Conservation (phyloP, 306 rosid species). For the Cicer yamashitae region DNA sequence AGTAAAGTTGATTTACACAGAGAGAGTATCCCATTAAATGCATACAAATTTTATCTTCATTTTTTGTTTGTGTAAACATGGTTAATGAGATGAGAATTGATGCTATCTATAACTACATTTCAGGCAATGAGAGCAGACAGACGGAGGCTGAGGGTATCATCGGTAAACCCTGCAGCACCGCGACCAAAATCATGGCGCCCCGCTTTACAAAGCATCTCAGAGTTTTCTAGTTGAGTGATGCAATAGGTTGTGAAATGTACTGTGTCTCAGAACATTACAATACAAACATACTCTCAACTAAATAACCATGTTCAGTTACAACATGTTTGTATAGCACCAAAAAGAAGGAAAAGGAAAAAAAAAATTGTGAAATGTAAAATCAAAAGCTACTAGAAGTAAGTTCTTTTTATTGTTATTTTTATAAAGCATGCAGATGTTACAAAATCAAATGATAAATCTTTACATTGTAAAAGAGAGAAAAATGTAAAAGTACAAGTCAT, state of each 20-base stretch:
- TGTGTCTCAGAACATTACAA: conserved; percentile 41
- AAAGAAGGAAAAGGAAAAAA: conserved; percentile 2
- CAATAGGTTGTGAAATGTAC: conserved; percentile 31
- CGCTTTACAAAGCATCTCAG: conserved; percentile 87
- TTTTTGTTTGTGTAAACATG: conserved; percentile 8
- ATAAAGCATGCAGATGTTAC: conserved; percentile 25
- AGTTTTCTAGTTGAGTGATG: conserved; percentile 57
- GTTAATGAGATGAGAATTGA: conserved; percentile 39
- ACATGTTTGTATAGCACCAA: conserved; percentile 59
- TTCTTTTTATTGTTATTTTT: conserved; percentile 32
- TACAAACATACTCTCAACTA: conserved; percentile 45
- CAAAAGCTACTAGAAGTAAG: conserved; percentile 42
- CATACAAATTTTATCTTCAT: not conserved
- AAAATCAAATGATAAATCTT: conserved; percentile 40
- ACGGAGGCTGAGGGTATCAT: conserved; percentile 51
- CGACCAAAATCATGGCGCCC: conserved; percentile 87
- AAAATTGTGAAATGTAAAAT: conserved; percentile 43
- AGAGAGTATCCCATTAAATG: no score
- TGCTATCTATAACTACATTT: conserved; percentile 30
- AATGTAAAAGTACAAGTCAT: conserved; percentile 42
- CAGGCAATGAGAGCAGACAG: conserved; percentile 72
- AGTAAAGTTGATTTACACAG: no score
- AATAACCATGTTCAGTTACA: conserved; percentile 49
- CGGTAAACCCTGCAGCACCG: conserved; percentile 48
- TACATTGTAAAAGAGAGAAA: conserved; percentile 34